Base-by-base conservation (phyloP, 148 eudicot species). In the Amaranthus palmeri region DNA sequence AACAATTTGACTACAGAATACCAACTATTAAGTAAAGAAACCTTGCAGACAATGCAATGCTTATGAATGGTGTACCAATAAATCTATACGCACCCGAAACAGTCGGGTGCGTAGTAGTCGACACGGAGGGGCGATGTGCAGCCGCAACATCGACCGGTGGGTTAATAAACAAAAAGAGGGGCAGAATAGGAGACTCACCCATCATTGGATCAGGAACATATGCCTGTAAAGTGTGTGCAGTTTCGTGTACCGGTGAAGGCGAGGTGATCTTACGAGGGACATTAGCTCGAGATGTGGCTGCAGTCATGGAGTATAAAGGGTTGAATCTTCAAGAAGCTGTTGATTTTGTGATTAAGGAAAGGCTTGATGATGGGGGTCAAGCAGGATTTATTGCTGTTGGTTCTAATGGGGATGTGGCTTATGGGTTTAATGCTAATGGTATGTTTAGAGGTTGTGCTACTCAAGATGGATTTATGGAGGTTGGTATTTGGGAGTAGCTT, bases 81-180 rank as follows among this genome's bases (percentile, higher is more conserved):
- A 75, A 77, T 58, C 83, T 90, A 18, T 92, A 92, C 69, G 90
- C 96, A 0, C 93, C 96, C 5, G 97, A 92, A 80, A 92, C 98
- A 0, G 96, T 92, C 0, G 98, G 98, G 3, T 92, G 98, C 68
- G 90, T 82, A 75, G 98, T 82, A 67, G 98, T 88, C 44, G 98
- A 92, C 81, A 49, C 69, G 51, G 60, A 84, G 54, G 96, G 96
- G 14, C 83, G 83, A n/a, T 92, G 98, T 10, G 98, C 96, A 3
- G 96, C 98, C 1, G 98, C 96, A 14, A 92, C 98, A 0, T 90
- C 96, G 13, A 92, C 98, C 3, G 96, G 96, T 3, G 98, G 98
- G 3, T 82, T 92, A 3, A 90, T 90, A 90, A 92, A 92, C 90
- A 92, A 92, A 71, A 83, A 78, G 90, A 53, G 17, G 5, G 98